Base-by-base conservation (phyloP, 148 eudicot genomes). In the Arbutus unedo region DNA sequence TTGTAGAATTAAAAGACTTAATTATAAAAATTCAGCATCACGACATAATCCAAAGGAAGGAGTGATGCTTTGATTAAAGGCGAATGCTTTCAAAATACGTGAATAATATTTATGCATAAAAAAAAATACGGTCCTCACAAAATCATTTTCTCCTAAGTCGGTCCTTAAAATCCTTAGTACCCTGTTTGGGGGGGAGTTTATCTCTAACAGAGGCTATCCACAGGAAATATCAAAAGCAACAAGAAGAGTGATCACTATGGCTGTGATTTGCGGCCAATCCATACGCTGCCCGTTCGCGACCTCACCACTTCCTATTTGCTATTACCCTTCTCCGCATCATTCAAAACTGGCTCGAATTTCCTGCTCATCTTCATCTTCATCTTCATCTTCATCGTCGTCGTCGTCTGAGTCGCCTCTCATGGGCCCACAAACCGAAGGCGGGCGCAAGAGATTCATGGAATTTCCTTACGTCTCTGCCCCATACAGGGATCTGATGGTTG, bases 401-500 rank as follows among this genome's bases (percentile, higher is more conserved):
- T 44, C 84, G 25, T 51, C 70, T 10, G 41, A 78, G 21, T 66
- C 82, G 74, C 49, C 82, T 7, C 38, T 55, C 4, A 87, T 87
- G 91, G 70, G 74, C 14, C 76, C 77, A 8, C 79, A 73, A 15
- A 6, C 19, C 21, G 77, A 49, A 47, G 85, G 50, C 72, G 75
- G 48, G 3, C 25, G 21, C 5, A 84, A 81, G 85, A 81, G 70
- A 82, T 90, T 93, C 83, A 82, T 82, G 86, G 98, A 96, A 38
- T 96, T 93, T 79, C 99, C 99, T 0, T 90, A 87, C 87, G 89
- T 85, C 2, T 89, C 96, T 4, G 80, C 86, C 48, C 93, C 94
- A 0, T 88, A 88, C 53, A 93, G 79, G 78, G 83, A 88, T 54
- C 88, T 96, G 71, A 96, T 96, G 98, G 72, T 88, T 74, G 93